Evolutionary conservation across 305 asterid species (phyloP).

Genomic region (Fraxinus paxiana): DNA sequence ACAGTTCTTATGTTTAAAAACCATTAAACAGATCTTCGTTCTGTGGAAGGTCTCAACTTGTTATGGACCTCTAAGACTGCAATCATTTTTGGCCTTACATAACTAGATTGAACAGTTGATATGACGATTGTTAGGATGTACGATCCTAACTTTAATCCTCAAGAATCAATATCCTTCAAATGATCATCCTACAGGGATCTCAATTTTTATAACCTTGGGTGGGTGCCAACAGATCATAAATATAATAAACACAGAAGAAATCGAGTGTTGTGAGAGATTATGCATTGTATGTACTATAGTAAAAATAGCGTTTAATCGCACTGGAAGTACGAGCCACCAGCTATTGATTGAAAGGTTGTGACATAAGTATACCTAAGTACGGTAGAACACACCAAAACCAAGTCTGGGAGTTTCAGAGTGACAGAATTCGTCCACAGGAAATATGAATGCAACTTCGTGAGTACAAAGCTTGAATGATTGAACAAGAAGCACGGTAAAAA

Average conservation of each 20-base stretch:
- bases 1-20: not conserved
- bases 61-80: not conserved
- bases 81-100: not conserved
- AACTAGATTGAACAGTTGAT: not conserved
- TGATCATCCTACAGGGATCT: not conserved
- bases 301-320: not conserved
- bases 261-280: not conserved
- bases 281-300: not conserved
- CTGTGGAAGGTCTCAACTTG: not conserved
- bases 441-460: not conserved
- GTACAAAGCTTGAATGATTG: not conserved
- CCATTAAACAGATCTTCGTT: not conserved
- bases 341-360: not conserved
- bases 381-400: not conserved
- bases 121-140: not conserved
- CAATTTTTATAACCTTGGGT: not conserved
- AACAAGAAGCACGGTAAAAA: not conserved
- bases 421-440: slow-evolving; percentile 4
- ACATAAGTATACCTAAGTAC: not conserved
- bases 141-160: not conserved
- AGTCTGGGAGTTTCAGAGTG: not conserved
- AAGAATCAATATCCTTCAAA: not conserved
- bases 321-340: not conserved
- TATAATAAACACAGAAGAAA: not conserved
- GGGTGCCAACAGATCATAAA: not conserved